phyloP scores from a whole-genome alignment of 2,329 filamentous ascomycete genomes.

The Sordariomycetes sp. region DNA sequence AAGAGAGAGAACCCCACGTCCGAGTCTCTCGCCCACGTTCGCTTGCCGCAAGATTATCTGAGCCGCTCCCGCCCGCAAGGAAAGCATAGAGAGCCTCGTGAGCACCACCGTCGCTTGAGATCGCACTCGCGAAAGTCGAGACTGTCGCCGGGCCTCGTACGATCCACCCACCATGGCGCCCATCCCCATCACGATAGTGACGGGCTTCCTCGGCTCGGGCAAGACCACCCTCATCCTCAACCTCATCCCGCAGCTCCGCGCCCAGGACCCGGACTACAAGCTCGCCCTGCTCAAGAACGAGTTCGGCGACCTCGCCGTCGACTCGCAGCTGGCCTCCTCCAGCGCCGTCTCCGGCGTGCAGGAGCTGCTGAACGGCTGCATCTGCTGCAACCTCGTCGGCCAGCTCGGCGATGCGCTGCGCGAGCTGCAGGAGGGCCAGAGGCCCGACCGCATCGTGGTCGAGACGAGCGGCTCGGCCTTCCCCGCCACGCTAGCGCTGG shows the following conservation, averaged over 20 bases:
- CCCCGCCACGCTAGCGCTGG: conserved; percentile 81
- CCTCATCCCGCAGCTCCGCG: conserved; percentile 78
- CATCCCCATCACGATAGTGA: conserved; percentile 88
- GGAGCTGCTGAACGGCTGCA: conserved; percentile 92
- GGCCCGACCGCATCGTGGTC: conserved; percentile 79
- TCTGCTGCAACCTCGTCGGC: conserved; percentile 97
- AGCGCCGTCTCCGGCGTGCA: conserved; percentile 79
- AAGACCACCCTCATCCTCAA: conserved; percentile 96
- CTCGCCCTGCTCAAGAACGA: conserved; percentile 97
- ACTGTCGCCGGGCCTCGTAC: neutral
- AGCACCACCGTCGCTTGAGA: neutral
- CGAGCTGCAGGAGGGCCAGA: conserved; percentile 49
- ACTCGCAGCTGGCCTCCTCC: conserved; percentile 79
- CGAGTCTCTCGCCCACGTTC: neutral
- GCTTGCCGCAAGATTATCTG: neutral
- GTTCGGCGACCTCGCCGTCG: conserved; percentile 88
- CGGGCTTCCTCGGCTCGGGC: conserved; percentile 89
- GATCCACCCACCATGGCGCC: conserved; percentile 39
- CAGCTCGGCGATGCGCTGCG: conserved; percentile 72
- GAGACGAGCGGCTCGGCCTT: conserved; percentile 87
- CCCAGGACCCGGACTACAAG: conserved; percentile 63
- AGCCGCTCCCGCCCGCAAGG: neutral
- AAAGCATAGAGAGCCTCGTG: neutral
- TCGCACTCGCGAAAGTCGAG: neutral
- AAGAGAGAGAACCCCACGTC: neutral